These are phyloP conservation scores for Suhomyces panamericanus DNA, from an alignment of 1,139 yeast genomes.

Conservation along the genomic window DNA sequence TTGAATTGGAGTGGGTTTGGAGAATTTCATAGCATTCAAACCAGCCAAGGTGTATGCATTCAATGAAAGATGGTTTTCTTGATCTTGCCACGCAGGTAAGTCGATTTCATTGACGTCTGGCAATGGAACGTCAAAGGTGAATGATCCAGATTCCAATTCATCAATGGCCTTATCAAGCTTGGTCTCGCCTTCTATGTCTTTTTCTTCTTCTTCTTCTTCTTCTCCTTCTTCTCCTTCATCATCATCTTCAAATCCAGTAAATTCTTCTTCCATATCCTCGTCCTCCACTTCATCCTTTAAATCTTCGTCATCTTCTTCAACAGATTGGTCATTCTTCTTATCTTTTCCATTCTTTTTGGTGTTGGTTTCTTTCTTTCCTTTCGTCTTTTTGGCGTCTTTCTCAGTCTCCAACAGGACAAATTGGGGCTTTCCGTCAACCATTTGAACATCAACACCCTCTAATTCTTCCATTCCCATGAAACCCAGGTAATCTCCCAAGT, in stretches of 20 bases:
- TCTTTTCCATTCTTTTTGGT: neutral
- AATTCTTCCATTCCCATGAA: slow-evolving; percentile 91
- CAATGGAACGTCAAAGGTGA: slow-evolving; percentile 20
- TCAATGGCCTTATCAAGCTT: slow-evolving; percentile 8
- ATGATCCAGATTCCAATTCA: slow-evolving; percentile 10
- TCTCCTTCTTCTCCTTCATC: slow-evolving; percentile 14
- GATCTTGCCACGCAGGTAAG: slow-evolving; percentile 60
- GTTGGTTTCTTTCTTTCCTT: neutral
- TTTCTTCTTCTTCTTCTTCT: slow-evolving; percentile 13
- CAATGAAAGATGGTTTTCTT: slow-evolving; percentile 32
- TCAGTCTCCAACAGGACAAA: slow-evolving; percentile 51
- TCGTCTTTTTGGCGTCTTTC: neutral
- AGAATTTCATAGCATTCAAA: slow-evolving; percentile 57
- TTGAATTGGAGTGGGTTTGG: slow-evolving; percentile 83
- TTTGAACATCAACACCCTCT: slow-evolving; percentile 83
- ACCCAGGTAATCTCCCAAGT: slow-evolving; percentile 84
- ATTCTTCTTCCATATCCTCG: slow-evolving; percentile 14
- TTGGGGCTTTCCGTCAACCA: slow-evolving; percentile 62
- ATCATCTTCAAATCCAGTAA: slow-evolving; percentile 13
- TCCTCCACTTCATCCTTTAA: slow-evolving; percentile 28
- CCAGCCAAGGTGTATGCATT: slow-evolving; percentile 61
- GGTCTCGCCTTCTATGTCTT: slow-evolving; percentile 12
- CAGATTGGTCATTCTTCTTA: neutral
- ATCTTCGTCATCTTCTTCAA: slow-evolving; percentile 28
- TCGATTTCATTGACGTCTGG: slow-evolving; percentile 44